Evolutionary conservation across 2,329 filamentous ascomycete species (phyloP), one percentile per base, ranked within the genome.

Genomic region (Kalmusia sp.): DNA sequence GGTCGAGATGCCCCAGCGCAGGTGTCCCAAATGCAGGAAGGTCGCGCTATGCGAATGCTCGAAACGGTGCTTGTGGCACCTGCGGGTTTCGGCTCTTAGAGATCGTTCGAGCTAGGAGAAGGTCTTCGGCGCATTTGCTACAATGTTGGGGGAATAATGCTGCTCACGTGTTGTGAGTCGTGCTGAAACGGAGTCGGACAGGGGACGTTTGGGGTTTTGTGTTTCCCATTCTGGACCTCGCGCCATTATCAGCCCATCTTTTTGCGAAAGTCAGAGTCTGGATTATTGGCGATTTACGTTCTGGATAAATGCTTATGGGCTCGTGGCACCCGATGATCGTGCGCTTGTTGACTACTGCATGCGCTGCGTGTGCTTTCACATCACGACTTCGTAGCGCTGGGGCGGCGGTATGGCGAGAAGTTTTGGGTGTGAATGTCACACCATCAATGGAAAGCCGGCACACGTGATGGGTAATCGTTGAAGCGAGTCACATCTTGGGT

Each of bases 31-130:
- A 52, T 46, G 45, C 40, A 17, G 34, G 3, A 39, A 25, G 34
- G 46, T 34, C 22, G 25, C 47, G 34, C 52, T 43, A 40, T 48
- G 46, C 39, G 31, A 22, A 24, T 52, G 44, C 46, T 54, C 62
- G 62, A 68, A 68, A 68, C 65, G 22, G 35, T 51, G 44, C 38
- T 41, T 58, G 67, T 61, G 63, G 58, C 65, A 64, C 37, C 55
- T 49, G 24, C 24, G 37, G 22, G 58, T 63, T 61, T 63, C 59
- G 61, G 52, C 30, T 45, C 34, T 19, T 33, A 24, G 33, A 48
- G 8, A 63, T 69, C 54, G 46, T 65, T 61, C 63, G 64, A 69
- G 50, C 41, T 49, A 64, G 55, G 62, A 61, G 56, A 57, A 53
- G 57, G 41, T 38, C n/a, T n/a, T 21, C 24, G 30, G 30, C 22